phyloP scores from a whole-genome alignment of 345 rosid species.

The Mallotus nudiflorus region DNA sequence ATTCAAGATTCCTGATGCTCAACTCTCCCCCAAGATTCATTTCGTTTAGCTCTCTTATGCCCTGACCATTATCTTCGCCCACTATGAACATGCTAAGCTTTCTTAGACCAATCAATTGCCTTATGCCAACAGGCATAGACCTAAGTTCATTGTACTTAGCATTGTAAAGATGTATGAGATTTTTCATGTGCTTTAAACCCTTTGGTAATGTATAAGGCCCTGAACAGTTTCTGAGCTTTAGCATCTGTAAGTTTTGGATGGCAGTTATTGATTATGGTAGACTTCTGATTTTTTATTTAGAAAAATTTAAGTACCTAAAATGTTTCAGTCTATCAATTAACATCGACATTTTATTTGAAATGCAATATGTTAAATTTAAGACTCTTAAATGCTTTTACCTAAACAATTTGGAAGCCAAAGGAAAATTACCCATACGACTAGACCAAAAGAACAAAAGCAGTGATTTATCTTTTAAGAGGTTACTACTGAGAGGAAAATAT shows the following conservation, averaged over 20 bases:
- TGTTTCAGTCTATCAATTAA: constrained; percentile 23
- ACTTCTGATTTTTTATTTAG: background rate
- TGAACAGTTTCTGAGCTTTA: background rate
- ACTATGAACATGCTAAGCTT: constrained; percentile 22
- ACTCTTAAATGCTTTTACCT: constrained; percentile 3
- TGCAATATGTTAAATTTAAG: background rate
- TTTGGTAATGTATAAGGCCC: background rate
- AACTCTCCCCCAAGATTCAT: constrained; percentile 18
- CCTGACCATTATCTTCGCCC: background rate
- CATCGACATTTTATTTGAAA: background rate
- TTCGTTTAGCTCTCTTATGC: background rate
- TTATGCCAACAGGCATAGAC: constrained; percentile 8
- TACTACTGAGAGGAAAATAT: background rate
- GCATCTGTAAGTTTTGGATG: constrained; percentile 24
- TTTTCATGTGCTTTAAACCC: background rate
- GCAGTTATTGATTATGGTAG: constrained; percentile 22
- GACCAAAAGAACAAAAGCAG: background rate
- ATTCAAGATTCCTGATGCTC: background rate
- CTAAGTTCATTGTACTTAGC: background rate
- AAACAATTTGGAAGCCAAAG: background rate
- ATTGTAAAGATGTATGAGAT: constrained; percentile 6
- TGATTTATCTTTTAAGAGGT: background rate
- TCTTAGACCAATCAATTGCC: constrained; percentile 8
- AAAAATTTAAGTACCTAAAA: constrained; percentile 24
- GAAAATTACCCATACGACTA: too few relatives aligned